A percentile compares a stretch with the other conserved stretches of the same genome.
phyloP scores from a whole-genome alignment of 352 stramenopile genomes.

The Globisporangium nodosum region DNA sequence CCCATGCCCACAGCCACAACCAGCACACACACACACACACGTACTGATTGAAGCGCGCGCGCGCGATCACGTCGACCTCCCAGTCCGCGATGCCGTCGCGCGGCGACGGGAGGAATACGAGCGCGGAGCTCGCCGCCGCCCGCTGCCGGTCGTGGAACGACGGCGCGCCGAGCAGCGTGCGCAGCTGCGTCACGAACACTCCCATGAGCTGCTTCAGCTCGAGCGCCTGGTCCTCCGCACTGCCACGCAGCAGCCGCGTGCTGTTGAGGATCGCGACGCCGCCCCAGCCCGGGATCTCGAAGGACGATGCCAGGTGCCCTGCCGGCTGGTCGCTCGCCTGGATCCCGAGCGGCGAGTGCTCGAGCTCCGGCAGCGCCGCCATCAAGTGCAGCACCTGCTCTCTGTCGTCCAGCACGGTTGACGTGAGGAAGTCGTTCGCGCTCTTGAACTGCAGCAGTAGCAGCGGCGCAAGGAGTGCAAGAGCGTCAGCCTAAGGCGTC shows the following conservation, averaged over 20 bases:
- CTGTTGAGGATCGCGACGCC: slow-evolving; percentile 56
- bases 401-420: slow-evolving; percentile 57
- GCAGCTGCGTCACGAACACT: slow-evolving; percentile 61
- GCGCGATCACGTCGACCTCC: slow-evolving; percentile 62
- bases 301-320: slow-evolving; percentile 33
- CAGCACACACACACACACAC: not conserved
- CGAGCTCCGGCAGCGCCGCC: slow-evolving; percentile 43
- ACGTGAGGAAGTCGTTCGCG: slow-evolving; percentile 63
- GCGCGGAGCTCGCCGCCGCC: slow-evolving; percentile 11
- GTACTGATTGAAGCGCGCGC: slow-evolving; percentile 36
- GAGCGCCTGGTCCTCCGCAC: not conserved
- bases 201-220: slow-evolving; percentile 59
- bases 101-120: slow-evolving; percentile 47
- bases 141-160: slow-evolving; percentile 40
- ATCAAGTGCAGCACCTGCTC: slow-evolving; percentile 81
- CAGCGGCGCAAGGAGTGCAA: not conserved
- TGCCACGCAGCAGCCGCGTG: slow-evolving; percentile 3
- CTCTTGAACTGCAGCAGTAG: slow-evolving; percentile 56
- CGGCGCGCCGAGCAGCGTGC: slow-evolving; percentile 50
- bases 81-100: slow-evolving; percentile 56
- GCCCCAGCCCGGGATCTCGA: slow-evolving; percentile 69
- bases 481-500: not conserved
- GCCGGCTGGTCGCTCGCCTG: slow-evolving; percentile 11
- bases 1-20: not conserved
- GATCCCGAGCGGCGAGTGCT: slow-evolving; percentile 57